A percentile compares a stretch with the other conserved stretches of the same genome.
Evolutionary conservation across 2,329 filamentous ascomycete species (phyloP).

Genomic region (Metarhizium album): DNA sequence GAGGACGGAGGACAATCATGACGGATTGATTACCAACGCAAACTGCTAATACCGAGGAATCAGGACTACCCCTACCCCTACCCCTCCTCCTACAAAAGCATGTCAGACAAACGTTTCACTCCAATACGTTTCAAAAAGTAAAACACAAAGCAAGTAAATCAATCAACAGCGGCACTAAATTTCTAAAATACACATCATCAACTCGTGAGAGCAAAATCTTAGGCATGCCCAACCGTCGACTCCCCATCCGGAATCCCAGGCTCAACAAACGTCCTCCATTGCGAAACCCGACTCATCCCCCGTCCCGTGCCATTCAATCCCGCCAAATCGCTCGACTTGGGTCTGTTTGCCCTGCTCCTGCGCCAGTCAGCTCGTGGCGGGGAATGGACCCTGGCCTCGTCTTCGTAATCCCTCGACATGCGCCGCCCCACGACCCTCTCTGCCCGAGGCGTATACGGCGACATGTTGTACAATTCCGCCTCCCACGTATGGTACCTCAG

Average conservation of each 20-base stretch:
- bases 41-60: too few relatives aligned
- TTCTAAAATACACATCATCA: not conserved
- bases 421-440: constrained; percentile 19
- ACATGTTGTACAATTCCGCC: constrained; percentile 22
- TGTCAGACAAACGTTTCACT: too few relatives aligned
- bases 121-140: too few relatives aligned
- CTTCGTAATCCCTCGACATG: constrained; percentile 21
- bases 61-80: too few relatives aligned
- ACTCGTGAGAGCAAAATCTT: not conserved
- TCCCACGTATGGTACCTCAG: constrained; percentile 31
- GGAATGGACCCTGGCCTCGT: constrained; percentile 17
- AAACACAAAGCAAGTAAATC: not conserved
- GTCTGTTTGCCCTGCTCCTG: constrained; percentile 13
- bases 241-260: constrained; percentile 29
- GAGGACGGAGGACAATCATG: too few relatives aligned
- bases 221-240: constrained; percentile 5
- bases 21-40: too few relatives aligned
- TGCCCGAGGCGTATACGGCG: constrained; percentile 18
- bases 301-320: constrained; percentile 32
- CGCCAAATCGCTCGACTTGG: constrained; percentile 33
- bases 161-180: not conserved
- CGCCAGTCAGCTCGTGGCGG: constrained; percentile 18
- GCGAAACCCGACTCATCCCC: constrained; percentile 36
- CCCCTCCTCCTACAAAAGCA: too few relatives aligned
- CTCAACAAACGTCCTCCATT: constrained; percentile 38